phyloP scores from a whole-genome alignment of 2,329 filamentous ascomycete genomes.

The Bipolaris gigantea region DNA sequence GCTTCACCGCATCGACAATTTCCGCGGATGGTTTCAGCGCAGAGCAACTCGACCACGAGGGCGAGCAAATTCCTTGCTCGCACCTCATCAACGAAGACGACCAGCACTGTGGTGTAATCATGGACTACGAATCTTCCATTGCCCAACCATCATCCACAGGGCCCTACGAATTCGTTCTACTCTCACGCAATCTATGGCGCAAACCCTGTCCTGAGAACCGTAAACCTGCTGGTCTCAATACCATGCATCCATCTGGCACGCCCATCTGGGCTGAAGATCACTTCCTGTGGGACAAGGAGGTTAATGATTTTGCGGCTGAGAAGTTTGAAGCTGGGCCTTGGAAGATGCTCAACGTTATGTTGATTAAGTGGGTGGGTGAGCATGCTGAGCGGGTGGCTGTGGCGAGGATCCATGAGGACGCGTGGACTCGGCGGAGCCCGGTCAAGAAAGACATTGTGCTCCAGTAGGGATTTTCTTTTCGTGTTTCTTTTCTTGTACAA shows the following conservation, averaged over 20 bases:
- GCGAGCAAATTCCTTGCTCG: constrained; percentile 27
- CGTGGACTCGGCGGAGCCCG: constrained; percentile 26
- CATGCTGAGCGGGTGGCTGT: constrained; percentile 35
- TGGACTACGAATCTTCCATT: constrained; percentile 32
- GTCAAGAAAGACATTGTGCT: constrained; percentile 31
- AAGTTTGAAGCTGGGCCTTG: constrained; percentile 29
- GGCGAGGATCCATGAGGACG: constrained; percentile 39
- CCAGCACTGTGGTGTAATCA: constrained; percentile 36
- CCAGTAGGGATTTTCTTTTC: constrained; percentile 5
- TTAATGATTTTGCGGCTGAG: constrained; percentile 32
- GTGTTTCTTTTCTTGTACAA: not conserved
- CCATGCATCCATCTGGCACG: constrained; percentile 37
- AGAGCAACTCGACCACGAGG: constrained; percentile 28
- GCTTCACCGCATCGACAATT: constrained; percentile 31
- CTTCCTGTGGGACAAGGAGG: constrained; percentile 34
- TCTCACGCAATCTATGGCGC: constrained; percentile 33
- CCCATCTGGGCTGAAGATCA: constrained; percentile 35
- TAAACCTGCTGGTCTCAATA: constrained; percentile 16
- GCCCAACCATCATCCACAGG: constrained; percentile 20
- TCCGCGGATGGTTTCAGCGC: constrained; percentile 30
- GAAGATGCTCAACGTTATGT: constrained; percentile 41
- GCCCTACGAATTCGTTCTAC: constrained; percentile 33
- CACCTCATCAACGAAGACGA: constrained; percentile 28
- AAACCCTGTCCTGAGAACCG: constrained; percentile 19
- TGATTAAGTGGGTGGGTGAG: constrained; percentile 35